Percentiles rank a stretch among this genome's conserved stretches.
Evolutionary conservation across 2,329 filamentous ascomycete genomes (phyloP).

Genomic region (Fusarium haematococcum): DNA sequence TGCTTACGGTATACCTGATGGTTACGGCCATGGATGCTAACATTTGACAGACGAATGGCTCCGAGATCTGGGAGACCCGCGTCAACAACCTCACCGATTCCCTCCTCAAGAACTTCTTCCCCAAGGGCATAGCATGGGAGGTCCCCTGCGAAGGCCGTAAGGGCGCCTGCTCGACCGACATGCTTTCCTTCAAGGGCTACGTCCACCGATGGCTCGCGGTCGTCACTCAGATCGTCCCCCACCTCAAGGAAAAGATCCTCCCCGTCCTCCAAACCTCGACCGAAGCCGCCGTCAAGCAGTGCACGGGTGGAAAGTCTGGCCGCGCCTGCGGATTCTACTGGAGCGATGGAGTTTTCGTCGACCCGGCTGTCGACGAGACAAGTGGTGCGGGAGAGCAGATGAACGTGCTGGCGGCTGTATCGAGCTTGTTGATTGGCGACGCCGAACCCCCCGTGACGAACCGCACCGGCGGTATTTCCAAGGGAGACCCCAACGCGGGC

Average conservation of each 20-base stretch:
- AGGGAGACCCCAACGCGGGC: conserved; percentile 57
- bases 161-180: conserved; percentile 75
- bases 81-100: conserved; percentile 67
- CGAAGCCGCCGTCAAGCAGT: conserved; percentile 69
- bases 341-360: conserved; percentile 59
- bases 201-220: conserved; percentile 74
- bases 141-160: conserved; percentile 70
- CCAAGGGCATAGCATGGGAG: conserved; percentile 72
- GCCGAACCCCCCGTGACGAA: conserved; percentile 58
- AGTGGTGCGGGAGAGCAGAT: conserved; percentile 70
- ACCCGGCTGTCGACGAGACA: conserved; percentile 64
- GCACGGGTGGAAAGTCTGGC: conserved; percentile 68
- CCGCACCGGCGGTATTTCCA: conserved; percentile 62
- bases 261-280: conserved; percentile 70
- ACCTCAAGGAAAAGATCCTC: conserved; percentile 65
- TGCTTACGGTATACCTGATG: conserved; percentile 31
- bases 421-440: conserved; percentile 59
- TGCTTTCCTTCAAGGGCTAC: conserved; percentile 79
- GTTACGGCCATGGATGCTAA: conserved; percentile 27
- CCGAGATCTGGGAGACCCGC: conserved; percentile 65
- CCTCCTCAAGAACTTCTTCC: conserved; percentile 65
- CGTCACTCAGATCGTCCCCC: conserved; percentile 72
- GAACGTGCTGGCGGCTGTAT: conserved; percentile 67
- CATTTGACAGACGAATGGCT: conserved; percentile 61
- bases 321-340: conserved; percentile 75